A percentile compares a stretch with the other conserved stretches of the same genome.
These are phyloP conservation scores for Golubevia sp. DNA, from an alignment of 1,284 basidiomycete genomes.

Conservation along the genomic window DNA sequence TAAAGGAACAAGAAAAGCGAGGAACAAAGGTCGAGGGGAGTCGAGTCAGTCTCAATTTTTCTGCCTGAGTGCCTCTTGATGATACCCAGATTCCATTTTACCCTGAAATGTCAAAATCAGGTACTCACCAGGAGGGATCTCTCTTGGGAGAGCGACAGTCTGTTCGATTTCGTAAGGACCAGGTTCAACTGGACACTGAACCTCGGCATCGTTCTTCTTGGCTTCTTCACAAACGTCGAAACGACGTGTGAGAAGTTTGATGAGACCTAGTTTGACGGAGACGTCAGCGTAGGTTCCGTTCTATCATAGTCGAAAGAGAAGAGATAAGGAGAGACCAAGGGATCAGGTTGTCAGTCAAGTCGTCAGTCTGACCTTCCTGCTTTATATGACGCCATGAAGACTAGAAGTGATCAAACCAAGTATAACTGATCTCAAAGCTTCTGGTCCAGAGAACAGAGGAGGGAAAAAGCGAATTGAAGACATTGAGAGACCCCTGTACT, in stretches of 20 bases:
- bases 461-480: no score
- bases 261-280: slow-evolving; percentile 52
- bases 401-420: no score
- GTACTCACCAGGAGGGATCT: slow-evolving; percentile 43
- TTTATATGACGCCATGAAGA: no score
- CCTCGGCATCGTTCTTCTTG: slow-evolving; percentile 38
- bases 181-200: slow-evolving; percentile 49
- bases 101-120: not conserved
- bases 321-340: not conserved
- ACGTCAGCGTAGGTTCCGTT: slow-evolving; percentile 51
- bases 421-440: no score
- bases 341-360: no score
- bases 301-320: slow-evolving; percentile 1
- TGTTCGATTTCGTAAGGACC: slow-evolving; percentile 49
- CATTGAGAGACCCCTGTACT: no score
- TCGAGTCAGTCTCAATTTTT: no score
- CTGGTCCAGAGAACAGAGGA: no score
- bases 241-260: slow-evolving; percentile 37
- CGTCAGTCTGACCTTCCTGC: no score
- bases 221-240: slow-evolving; percentile 53
- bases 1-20: not conserved
- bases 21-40: no score
- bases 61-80: no score
- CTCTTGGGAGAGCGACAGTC: slow-evolving; percentile 46
- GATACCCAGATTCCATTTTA: no score